Evolutionary conservation across 345 rosid genomes (phyloP).

Genomic region (Corchorus capsularis): DNA sequence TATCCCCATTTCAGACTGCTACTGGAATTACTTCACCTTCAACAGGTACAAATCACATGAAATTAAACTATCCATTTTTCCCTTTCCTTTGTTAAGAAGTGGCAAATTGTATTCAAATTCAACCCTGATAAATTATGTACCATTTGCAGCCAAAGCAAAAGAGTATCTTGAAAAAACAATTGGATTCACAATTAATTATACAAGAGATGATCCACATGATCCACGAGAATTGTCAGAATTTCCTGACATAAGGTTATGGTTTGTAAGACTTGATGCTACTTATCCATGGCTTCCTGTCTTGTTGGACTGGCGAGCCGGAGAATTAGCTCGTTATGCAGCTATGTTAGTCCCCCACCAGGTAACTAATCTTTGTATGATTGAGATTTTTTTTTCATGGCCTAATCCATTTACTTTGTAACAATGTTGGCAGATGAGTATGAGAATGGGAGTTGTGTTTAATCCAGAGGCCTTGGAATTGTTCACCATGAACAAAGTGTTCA

Average conservation of each 20-base stretch:
- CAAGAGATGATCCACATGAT: conserved; percentile 65
- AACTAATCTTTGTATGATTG: background rate
- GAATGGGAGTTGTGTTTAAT: conserved; percentile 85
- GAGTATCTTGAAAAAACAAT: conserved; percentile 61
- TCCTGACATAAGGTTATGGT: conserved; percentile 88
- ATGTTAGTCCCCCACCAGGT: conserved; percentile 93
- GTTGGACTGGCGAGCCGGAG: conserved; percentile 90
- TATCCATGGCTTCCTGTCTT: conserved; percentile 90
- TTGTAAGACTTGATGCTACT: conserved; percentile 76
- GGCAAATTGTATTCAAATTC: background rate
- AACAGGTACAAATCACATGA: conserved; percentile 37
- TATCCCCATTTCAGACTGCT: conserved; percentile 61
- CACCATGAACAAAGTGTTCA: conserved; percentile 72
- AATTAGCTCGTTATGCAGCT: conserved; percentile 85
- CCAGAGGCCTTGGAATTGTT: conserved; percentile 88
- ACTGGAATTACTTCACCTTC: conserved; percentile 71
- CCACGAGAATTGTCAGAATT: conserved; percentile 78
- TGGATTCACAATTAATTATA: conserved; percentile 74
- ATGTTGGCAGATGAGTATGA: conserved; percentile 70
- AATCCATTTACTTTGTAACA: too few relatives aligned
- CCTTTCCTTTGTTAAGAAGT: too few relatives aligned
- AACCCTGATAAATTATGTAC: background rate
- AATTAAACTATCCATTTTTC: background rate
- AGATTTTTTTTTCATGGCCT: background rate
- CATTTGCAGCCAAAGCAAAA: conserved; percentile 53